A percentile compares a stretch with the other conserved stretches of the same genome.
Evolutionary conservation across 768 basidiomycete genomes (phyloP).

Genomic region (Serendipita vermifera): DNA sequence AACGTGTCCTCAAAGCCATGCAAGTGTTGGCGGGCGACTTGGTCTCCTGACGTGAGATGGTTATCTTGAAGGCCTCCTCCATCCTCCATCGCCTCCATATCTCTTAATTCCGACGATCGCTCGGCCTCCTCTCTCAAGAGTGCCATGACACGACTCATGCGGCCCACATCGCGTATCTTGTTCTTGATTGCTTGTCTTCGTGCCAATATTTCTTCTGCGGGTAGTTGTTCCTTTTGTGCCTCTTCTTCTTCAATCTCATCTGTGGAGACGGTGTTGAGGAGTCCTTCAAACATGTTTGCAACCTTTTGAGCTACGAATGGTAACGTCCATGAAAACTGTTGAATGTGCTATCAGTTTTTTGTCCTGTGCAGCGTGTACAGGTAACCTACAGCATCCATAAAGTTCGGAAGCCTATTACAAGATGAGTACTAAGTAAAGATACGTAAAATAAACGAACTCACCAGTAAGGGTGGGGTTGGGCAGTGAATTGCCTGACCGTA

Average conservation of each 20-base stretch:
- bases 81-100: slow-evolving; percentile 18
- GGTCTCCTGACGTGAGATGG: slow-evolving; percentile 31
- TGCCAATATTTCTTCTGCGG: slow-evolving; percentile 24
- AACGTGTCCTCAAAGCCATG: slow-evolving; percentile 36
- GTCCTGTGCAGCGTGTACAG: slow-evolving; percentile 37
- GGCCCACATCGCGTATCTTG: slow-evolving; percentile 38
- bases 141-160: slow-evolving; percentile 36
- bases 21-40: slow-evolving; percentile 36
- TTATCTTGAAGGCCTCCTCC: slow-evolving; percentile 25
- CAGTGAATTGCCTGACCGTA: slow-evolving; percentile 39
- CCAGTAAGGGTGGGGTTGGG: slow-evolving; percentile 37
- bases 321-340: slow-evolving; percentile 85
- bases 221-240: neutral
- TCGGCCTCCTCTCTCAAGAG: slow-evolving; percentile 25
- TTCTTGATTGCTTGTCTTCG: slow-evolving; percentile 34
- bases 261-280: slow-evolving; percentile 7
- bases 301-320: slow-evolving; percentile 90
- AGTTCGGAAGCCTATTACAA: slow-evolving; percentile 32
- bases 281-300: slow-evolving; percentile 7
- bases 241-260: slow-evolving; percentile 27
- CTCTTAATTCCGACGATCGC: slow-evolving; percentile 12
- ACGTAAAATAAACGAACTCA: neutral
- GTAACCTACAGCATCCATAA: slow-evolving; percentile 43
- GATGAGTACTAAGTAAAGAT: too few relatives aligned
- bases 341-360: slow-evolving; percentile 29